These are phyloP conservation scores for Alternaria longipes DNA, from an alignment of 2,329 filamentous ascomycete genomes.

Conservation along the genomic window DNA sequence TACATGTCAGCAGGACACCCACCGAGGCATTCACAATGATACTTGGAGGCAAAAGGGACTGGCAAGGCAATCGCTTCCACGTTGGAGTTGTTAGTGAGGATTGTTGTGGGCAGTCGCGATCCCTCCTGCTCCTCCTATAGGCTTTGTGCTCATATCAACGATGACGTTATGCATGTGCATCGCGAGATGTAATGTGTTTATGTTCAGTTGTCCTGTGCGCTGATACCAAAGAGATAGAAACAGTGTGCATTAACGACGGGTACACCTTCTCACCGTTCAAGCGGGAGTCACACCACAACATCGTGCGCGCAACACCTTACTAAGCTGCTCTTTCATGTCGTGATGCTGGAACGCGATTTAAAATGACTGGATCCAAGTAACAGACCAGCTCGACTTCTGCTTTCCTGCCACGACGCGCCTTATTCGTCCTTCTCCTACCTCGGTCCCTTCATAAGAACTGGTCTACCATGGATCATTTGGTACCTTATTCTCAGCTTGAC, in stretches of 20 bases:
- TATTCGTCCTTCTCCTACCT: not conserved
- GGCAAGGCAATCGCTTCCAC: not conserved
- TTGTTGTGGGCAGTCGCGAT: not conserved
- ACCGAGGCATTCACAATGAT: not conserved
- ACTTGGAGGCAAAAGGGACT: not conserved
- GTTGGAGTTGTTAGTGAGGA: not conserved
- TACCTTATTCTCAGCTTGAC: slow-evolving; percentile 21
- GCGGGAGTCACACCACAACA: not conserved
- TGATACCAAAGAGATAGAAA: not conserved
- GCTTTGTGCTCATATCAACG: not conserved
- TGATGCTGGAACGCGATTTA: accelerated
- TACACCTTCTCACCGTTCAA: not conserved
- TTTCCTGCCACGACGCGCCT: not conserved
- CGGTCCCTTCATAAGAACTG: not conserved
- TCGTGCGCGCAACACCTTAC: too few relatives aligned
- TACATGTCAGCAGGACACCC: too few relatives aligned
- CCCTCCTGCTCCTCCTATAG: not conserved
- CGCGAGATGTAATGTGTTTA: too few relatives aligned
- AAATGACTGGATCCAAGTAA: not conserved
- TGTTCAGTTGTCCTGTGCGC: not conserved
- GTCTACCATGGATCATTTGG: not conserved
- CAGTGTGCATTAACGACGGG: not conserved
- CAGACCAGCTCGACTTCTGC: not conserved
- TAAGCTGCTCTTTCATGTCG: too few relatives aligned
- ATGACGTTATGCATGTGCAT: not conserved